phyloP scores from a whole-genome alignment of 176 grass and related monocot species.

The Oryza rufipogon region DNA sequence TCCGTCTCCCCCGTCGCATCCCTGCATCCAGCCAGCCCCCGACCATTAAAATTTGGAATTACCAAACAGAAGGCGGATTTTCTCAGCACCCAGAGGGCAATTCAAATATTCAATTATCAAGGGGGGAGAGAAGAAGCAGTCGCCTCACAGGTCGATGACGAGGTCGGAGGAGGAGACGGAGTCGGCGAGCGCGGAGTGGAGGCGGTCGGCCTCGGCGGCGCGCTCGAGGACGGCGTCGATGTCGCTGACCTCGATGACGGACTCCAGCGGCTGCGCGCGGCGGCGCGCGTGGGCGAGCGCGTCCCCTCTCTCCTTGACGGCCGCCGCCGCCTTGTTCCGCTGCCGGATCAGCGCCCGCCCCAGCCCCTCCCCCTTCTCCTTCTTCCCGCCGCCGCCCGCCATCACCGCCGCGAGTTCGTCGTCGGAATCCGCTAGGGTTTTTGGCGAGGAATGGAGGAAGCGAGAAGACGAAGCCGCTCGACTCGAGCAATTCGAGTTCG shows the following conservation, averaged over 20 bases:
- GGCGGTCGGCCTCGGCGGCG: slow-evolving; percentile 50
- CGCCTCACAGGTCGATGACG: slow-evolving; percentile 66
- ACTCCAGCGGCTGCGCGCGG: slow-evolving; percentile 57
- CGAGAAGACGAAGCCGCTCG: neutral
- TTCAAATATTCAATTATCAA: neutral
- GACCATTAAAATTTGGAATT: neutral
- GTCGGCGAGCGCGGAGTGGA: slow-evolving; percentile 41
- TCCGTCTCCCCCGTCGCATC: slow-evolving; percentile 55
- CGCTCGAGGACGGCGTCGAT: slow-evolving; percentile 65
- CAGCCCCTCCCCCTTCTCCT: slow-evolving; percentile 59
- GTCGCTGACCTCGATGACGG: slow-evolving; percentile 73
- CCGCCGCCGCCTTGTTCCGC: slow-evolving; percentile 56
- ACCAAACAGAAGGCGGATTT: too few relatives aligned
- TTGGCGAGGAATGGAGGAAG: slow-evolving; percentile 15
- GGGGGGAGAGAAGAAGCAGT: neutral
- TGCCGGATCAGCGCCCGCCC: slow-evolving; percentile 64
- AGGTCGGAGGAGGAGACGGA: slow-evolving; percentile 42
- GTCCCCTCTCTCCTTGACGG: slow-evolving; percentile 61
- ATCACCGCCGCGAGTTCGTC: neutral
- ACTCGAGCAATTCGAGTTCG: neutral
- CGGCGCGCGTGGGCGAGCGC: slow-evolving; percentile 44
- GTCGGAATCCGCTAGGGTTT: slow-evolving; percentile 36
- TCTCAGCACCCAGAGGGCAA: neutral
- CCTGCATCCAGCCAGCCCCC: slow-evolving; percentile 33
- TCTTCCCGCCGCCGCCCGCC: slow-evolving; percentile 56